Base-by-base conservation (phyloP, 2,329 filamentous ascomycete genomes). In the Aspergillus eucalypticola region DNA sequence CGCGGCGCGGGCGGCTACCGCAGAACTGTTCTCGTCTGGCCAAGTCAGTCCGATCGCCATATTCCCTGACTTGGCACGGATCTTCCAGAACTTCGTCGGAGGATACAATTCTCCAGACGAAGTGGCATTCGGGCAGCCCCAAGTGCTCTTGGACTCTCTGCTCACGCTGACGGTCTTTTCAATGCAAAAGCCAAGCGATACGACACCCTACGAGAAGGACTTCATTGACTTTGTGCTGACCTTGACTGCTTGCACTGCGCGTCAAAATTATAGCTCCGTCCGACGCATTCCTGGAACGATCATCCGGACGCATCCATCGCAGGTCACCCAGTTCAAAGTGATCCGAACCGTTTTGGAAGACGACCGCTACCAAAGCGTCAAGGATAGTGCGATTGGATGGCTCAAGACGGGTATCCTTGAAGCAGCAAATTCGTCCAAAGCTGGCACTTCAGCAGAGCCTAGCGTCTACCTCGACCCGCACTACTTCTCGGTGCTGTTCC, bases 301-400 rank as follows among this genome's bases (percentile, higher is more conserved):
- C 8, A 77, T 86, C 3, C 81, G 83, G 60, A 83, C 79, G 2
- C 82, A 86, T 57, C 82, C 84, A 3, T 82, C 82, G 8, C 78
- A 82, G 27, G 67, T 78, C 6, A 78, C 80, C 0, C 80, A 84
- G 3, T 76, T 85, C 32, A 81, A 81, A 3, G 80, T 86, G 64
- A 84, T 86, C 56, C 78, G 80, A 4, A 81, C 82, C 48, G 83
- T 84, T 2, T 74, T 87, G 3, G 81, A 85, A 62, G 78, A 85
- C 53, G 82, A 82, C 17, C 78, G 78, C 0, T 81, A 84, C 60
- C 79, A 82, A 49, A 83, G 83, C 15, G 78, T 84, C 39, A 84
- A 84, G 66, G 83, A 84, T 38, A 82, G 81, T 44, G 85, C 84
- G 2, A 81, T 88, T 5, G 80, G 82, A 35, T 88, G 85, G 85